Conservation (phyloP, 2,329 filamentous ascomycete genomes). For the Thelonectria olida region DNA sequence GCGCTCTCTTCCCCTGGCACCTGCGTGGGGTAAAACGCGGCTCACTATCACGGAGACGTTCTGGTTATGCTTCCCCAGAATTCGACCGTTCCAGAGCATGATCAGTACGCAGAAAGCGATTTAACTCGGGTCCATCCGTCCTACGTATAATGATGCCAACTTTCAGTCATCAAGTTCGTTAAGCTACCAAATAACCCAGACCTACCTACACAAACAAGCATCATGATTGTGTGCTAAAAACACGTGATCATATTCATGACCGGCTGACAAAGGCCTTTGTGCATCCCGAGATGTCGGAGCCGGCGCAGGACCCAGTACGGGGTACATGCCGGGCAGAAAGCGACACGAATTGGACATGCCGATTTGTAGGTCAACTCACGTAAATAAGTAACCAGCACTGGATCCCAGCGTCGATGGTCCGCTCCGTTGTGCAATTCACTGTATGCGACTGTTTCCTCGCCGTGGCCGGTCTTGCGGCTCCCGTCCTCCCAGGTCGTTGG, state of each 20-base stretch:
- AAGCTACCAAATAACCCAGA: no score
- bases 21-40: slow-evolving; percentile 12
- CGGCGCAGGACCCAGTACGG: slow-evolving; percentile 30
- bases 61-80: neutral
- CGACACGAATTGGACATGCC: slow-evolving; percentile 18
- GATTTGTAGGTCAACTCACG: slow-evolving; percentile 3
- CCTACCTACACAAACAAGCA: no score
- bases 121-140: neutral
- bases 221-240: neutral
- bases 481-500: slow-evolving; percentile 26
- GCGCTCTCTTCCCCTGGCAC: slow-evolving; percentile 15
- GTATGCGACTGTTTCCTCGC: slow-evolving; percentile 7
- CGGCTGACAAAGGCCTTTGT: slow-evolving; percentile 25
- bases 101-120: neutral
- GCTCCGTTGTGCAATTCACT: neutral
- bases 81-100: neutral
- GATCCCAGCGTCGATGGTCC: neutral
- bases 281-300: slow-evolving; percentile 30
- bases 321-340: slow-evolving; percentile 30
- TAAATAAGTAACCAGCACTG: slow-evolving; percentile 7
- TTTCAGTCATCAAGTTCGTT: no score
- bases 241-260: slow-evolving; percentile 22
- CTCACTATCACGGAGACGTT: neutral
- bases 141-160: neutral
- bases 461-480: slow-evolving; percentile 18